Evolutionary conservation across 1,284 basidiomycete genomes (phyloP).

Genomic region (Trametes versicolor): DNA sequence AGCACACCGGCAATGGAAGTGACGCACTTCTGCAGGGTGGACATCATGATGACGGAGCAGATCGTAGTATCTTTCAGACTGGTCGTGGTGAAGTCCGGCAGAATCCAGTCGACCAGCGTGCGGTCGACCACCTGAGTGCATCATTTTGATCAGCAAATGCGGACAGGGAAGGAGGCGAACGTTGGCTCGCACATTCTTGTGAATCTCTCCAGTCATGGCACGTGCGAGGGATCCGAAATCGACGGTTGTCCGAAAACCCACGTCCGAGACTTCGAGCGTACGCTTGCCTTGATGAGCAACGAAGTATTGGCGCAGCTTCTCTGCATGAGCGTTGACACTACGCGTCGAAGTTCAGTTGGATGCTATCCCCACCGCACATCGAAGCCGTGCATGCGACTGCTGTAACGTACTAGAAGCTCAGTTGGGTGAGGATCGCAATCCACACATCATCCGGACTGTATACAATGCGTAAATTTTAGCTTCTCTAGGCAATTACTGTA

Average conservation of each 20-base stretch:
- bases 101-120: constrained; percentile 51
- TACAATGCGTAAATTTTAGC: constrained; percentile 19
- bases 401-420: too few relatives aligned
- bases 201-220: constrained; percentile 45
- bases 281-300: constrained; percentile 51
- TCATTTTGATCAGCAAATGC: constrained; percentile 23
- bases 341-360: not conserved
- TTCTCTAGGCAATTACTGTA: not conserved
- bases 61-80: constrained; percentile 52
- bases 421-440: constrained; percentile 21
- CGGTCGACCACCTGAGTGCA: constrained; percentile 46
- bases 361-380: not conserved
- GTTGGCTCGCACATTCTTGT: constrained; percentile 22
- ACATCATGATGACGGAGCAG: constrained; percentile 55
- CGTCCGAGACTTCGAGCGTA: constrained; percentile 43
- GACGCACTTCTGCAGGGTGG: constrained; percentile 47
- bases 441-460: constrained; percentile 52
- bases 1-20: too few relatives aligned
- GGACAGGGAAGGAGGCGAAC: not conserved
- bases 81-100: constrained; percentile 59
- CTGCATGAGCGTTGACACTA: constrained; percentile 51
- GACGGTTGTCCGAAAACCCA: constrained; percentile 24
- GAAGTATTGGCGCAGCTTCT: constrained; percentile 51
- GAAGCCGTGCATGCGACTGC: constrained; percentile 40
- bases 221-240: constrained; percentile 48